phyloP scores from a whole-genome alignment of 1,284 basidiomycete genomes.

The Leccinum pachyderme region DNA sequence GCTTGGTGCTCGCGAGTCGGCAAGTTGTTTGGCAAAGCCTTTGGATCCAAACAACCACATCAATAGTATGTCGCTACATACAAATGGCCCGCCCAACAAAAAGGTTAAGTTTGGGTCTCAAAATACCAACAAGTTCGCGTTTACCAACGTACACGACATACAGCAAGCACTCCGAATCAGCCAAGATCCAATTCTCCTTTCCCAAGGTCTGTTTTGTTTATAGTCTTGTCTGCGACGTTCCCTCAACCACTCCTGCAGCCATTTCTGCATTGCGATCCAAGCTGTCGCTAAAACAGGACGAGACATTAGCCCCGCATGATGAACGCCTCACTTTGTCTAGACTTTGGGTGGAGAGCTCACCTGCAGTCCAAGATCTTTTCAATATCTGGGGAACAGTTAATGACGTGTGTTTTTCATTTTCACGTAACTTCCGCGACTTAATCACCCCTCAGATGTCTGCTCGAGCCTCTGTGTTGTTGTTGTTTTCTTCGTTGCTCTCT shows the following conservation, averaged over 20 bases:
- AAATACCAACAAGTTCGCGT: conserved; percentile 3
- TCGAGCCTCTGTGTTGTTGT: conserved; percentile 46
- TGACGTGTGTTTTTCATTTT: conserved; percentile 40
- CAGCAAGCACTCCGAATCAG: conserved; percentile 14
- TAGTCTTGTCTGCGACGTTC: not conserved
- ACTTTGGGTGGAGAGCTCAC: conserved; percentile 56
- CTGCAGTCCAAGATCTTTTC: conserved; percentile 61
- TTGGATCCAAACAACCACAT: conserved; percentile 28
- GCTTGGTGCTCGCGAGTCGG: too few species aligned
- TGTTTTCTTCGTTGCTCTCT: conserved; percentile 54
- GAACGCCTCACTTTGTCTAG: conserved; percentile 55
- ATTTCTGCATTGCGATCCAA: conserved; percentile 42
- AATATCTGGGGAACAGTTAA: conserved; percentile 53
- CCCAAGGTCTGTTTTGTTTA: conserved; percentile 22
- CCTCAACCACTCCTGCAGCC: conserved; percentile 31
- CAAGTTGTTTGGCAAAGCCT: conserved; percentile 30
- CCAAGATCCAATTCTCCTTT: conserved; percentile 21
- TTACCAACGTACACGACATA: conserved; percentile 27
- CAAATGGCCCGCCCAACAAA: conserved; percentile 12
- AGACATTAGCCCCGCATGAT: conserved; percentile 45
- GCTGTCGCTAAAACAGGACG: conserved; percentile 25
- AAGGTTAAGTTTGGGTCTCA: conserved; percentile 9
- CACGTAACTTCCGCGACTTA: conserved; percentile 7
- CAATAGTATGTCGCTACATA: conserved; percentile 16
- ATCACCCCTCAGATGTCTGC: conserved; percentile 36